Evolutionary conservation across 2,329 filamentous ascomycete genomes (phyloP), one percentile per base, ranked within the genome.

Genomic region (Myriosclerotinia duriaeana): DNA sequence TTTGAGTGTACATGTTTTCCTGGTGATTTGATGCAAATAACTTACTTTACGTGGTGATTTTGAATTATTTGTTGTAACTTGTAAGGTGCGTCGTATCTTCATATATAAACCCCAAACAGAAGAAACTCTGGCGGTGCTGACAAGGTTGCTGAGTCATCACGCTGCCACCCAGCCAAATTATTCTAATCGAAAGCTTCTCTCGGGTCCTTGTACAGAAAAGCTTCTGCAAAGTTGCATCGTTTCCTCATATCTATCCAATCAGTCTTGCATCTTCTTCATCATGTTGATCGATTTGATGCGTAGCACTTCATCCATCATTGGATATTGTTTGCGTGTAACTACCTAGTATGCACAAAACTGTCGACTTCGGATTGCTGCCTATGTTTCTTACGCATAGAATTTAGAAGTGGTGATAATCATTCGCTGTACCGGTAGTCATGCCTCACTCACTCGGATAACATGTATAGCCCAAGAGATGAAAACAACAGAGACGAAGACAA

Each of bases 391-490:
- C 15, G 8, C 38, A 12, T 30, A 22, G 1, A 26, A 15, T 12
- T 38, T 5, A 22, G 14, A 0, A 26, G 17, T 38, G 2, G 20
- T 46, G 30, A 22, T 50, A 15, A 38, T 22, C 14, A 26, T 48
- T 50, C 7, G 44, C 12, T n/a, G n/a, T n/a, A n/a, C n/a, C n/a
- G 30, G 20, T 8, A 50, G 36, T 20, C 1, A 66, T 66, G 65
- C 17, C 65, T 42, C 64, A 70, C 65, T 42, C 64, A 70, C 9
- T 70, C 73, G 50, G 71, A 75, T 48, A 69, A 73, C 66, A 48
- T 73, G 9, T 70, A 73, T 65, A 70, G 69, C 20, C 65, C 68
- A n/a, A 67, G 70, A 20, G 26, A 64, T 14, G 70, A 71, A 62
- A 12, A 50, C 34, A 38, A 12, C 38, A 26, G 58, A n/a, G n/a